Evolutionary conservation across 768 basidiomycete genomes (phyloP), one percentile per base, ranked within the genome.

Genomic region (Erythrobasidium yunnanense): DNA sequence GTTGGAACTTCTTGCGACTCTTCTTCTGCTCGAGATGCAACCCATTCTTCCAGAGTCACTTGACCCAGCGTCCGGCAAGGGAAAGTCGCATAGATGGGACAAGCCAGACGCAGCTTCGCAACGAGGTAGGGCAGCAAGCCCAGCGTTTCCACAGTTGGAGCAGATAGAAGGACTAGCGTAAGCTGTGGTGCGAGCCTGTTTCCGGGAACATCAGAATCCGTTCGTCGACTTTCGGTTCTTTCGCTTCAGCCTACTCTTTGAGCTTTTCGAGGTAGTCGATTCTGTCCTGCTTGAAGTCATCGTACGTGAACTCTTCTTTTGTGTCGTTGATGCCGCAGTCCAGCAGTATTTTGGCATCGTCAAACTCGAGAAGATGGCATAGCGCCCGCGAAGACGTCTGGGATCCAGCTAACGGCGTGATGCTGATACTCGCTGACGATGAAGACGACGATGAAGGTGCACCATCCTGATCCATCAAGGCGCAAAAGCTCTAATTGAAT

Each of bases 11-110:
- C 22, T 66, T 72, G n/a, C n/a, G n/a, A n/a, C n/a, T n/a, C 69
- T 66, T 78, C 77, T 0, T 68, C 70, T 22, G 76, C 73, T 73
- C 90, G 81, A 15, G 84, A 84, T 71, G 91, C 88, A 0, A 86
- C 82, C 72, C 95, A 91, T 76, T 96, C 90, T 4, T 86, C 82
- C 1, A 87, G 86, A 17, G 89, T 89, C 46, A 96, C 88, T 33
- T 89, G 82, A 2, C 88, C 93, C 86, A 91, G 93, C 62, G 92
- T 90, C 71, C 92, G 89, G 0, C 95, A 90, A 35, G 93, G 93
- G 27, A 96, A 82, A 1, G 92, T 93, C 0, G 88, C 87, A 75
- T 97, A 99, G 20, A 90, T 85, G 2, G 91, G 90, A 22, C 91
- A 91, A 66, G 82, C 85, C 45, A 97, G 80, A 22, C 85, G 85